Evolutionary conservation across 2,329 filamentous ascomycete species (phyloP).

Genomic region (Penicillium thymicola): DNA sequence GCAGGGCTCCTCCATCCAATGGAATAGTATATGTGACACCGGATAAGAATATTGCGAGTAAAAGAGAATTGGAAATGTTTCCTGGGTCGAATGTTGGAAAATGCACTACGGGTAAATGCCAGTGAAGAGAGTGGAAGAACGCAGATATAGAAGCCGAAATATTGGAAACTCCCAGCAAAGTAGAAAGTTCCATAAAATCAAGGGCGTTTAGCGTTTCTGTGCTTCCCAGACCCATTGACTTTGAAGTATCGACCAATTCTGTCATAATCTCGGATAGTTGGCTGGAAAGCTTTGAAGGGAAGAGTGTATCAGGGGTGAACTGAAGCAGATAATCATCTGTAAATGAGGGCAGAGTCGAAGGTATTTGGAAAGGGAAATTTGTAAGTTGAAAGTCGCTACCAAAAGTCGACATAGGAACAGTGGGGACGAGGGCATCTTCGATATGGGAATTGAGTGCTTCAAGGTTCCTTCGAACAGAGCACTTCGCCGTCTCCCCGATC

Average conservation of each 20-base stretch:
- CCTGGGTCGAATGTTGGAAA: conserved; percentile 32
- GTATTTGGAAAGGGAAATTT: conserved; percentile 13
- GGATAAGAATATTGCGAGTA: conserved; percentile 29
- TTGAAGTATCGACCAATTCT: conserved; percentile 30
- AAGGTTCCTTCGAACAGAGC: conserved; percentile 26
- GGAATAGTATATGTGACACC: conserved; percentile 28
- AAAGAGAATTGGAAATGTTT: conserved; percentile 23
- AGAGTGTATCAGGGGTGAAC: conserved; percentile 15
- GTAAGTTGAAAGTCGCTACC: conserved; percentile 9
- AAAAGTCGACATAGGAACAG: conserved; percentile 16
- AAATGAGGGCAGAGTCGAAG: neutral
- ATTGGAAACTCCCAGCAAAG: conserved; percentile 25
- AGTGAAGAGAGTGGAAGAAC: conserved; percentile 33
- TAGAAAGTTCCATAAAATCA: conserved; percentile 19
- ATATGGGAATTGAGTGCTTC: conserved; percentile 27
- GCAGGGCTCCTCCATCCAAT: conserved; percentile 14
- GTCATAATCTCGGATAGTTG: conserved; percentile 26
- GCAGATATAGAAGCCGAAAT: conserved; percentile 28
- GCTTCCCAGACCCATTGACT: conserved; percentile 21
- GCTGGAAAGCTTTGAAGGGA: conserved; percentile 22
- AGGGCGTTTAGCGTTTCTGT: conserved; percentile 2
- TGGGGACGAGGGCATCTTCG: conserved; percentile 26
- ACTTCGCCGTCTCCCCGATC: conserved; percentile 32
- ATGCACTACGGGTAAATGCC: conserved; percentile 33
- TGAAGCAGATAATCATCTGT: conserved; percentile 20